phyloP scores from a whole-genome alignment of 2,329 filamentous ascomycete species.

The Colletotrichum noveboracense region DNA sequence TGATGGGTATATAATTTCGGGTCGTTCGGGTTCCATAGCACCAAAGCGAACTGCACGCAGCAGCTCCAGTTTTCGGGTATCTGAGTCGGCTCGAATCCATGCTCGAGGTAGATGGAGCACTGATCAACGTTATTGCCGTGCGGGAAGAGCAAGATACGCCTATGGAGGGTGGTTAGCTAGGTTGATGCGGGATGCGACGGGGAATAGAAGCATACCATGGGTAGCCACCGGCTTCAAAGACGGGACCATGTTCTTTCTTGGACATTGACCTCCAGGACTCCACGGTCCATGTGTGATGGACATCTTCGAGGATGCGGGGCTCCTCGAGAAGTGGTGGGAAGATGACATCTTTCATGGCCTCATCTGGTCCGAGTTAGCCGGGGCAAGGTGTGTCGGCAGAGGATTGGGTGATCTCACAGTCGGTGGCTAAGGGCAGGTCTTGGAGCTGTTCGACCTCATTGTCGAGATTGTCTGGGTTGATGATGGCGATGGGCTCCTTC shows the following conservation, averaged over 20 bases:
- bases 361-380: constrained; percentile 57
- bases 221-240: constrained; percentile 84
- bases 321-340: constrained; percentile 77
- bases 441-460: constrained; percentile 53
- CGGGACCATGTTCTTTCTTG: constrained; percentile 85
- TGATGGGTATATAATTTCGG: constrained; percentile 84
- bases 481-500: constrained; percentile 58
- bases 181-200: not conserved
- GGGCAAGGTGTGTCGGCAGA: not conserved
- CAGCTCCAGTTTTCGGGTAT: constrained; percentile 94
- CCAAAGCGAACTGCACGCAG: constrained; percentile 93
- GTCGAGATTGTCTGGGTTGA: constrained; percentile 57
- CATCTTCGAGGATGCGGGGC: constrained; percentile 79
- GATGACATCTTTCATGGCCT: constrained; percentile 83
- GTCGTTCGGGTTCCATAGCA: constrained; percentile 93
- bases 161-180: constrained; percentile 38
- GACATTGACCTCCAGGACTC: constrained; percentile 78
- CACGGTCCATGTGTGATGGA: constrained; percentile 84
- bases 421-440: constrained; percentile 55
- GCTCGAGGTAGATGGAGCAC: constrained; percentile 94
- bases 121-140: constrained; percentile 94
- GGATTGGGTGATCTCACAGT: constrained; percentile 48
- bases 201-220: constrained; percentile 71
- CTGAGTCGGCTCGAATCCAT: constrained; percentile 75
- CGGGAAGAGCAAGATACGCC: constrained; percentile 94